phyloP scores from a whole-genome alignment of 2,329 filamentous ascomycete species.

The Aquanectria penicillioides region DNA sequence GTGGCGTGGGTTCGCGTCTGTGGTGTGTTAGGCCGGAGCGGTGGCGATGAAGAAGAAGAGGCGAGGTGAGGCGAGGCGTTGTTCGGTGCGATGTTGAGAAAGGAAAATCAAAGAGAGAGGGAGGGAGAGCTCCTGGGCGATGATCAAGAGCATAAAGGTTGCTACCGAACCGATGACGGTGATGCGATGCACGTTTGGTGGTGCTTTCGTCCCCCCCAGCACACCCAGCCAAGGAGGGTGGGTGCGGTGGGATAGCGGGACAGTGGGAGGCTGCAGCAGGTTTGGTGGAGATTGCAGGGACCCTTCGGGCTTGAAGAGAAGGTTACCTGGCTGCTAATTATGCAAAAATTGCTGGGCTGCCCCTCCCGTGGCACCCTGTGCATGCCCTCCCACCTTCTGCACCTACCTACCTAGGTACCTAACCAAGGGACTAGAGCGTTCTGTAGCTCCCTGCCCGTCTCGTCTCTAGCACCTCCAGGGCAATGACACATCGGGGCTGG shows the following conservation, averaged over 20 bases:
- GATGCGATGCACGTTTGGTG: background rate
- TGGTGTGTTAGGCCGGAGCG: background rate
- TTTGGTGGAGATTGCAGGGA: conserved; percentile 21
- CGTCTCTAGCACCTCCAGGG: too few relatives aligned
- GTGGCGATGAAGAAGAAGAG: background rate
- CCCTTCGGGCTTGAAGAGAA: background rate
- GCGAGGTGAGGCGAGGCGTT: background rate
- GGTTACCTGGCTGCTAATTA: background rate
- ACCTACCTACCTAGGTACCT: background rate
- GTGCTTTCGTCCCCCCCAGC: too few relatives aligned
- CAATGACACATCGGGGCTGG: conserved; percentile 1
- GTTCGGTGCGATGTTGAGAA: background rate
- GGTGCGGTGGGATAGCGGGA: conserved; percentile 6
- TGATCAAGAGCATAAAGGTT: conserved; percentile 2
- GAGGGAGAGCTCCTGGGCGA: background rate
- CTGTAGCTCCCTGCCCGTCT: background rate
- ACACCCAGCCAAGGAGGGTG: conserved; percentile 16
- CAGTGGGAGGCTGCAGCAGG: conserved; percentile 7
- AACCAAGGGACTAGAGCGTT: too few relatives aligned
- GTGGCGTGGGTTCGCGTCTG: background rate
- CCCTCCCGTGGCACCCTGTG: too few relatives aligned
- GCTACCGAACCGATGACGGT: too few relatives aligned
- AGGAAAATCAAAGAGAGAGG: too few relatives aligned
- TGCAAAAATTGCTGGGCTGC: too few relatives aligned
- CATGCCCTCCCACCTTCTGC: too few relatives aligned